Percentiles rank a stretch among this genome's conserved stretches.
Evolutionary conservation across 306 rosid species (phyloP).

Genomic region (Astragalus glycyphyllos): DNA sequence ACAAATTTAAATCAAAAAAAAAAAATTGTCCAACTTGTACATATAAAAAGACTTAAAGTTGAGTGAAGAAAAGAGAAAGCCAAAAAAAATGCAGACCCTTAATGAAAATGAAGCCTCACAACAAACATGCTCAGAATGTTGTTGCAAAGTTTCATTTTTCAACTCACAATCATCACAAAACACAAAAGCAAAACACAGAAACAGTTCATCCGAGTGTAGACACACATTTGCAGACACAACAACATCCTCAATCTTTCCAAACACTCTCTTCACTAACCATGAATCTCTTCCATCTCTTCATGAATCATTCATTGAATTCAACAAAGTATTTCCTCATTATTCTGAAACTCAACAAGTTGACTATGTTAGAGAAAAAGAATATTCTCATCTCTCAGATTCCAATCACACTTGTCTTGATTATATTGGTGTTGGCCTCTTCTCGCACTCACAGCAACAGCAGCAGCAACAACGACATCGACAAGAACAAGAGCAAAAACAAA

Average conservation of each 20-base stretch:
- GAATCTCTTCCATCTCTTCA: conserved; percentile 80
- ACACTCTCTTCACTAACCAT: conserved; percentile 77
- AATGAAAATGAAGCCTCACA: conserved; percentile 54
- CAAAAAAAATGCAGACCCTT: conserved; percentile 55
- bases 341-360: conserved; percentile 67
- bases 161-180: conserved; percentile 44
- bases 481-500: not conserved
- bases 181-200: conserved; percentile 46
- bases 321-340: conserved; percentile 69
- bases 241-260: conserved; percentile 73
- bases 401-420: conserved; percentile 83
- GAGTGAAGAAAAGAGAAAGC: not conserved
- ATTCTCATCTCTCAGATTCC: conserved; percentile 64
- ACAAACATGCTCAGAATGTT: conserved; percentile 56
- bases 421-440: conserved; percentile 92
- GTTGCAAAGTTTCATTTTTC: conserved; percentile 66
- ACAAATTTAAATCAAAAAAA: no score
- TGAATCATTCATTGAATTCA: conserved; percentile 72
- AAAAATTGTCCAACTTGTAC: not conserved
- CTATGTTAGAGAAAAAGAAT: conserved; percentile 68
- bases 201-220: conserved; percentile 67
- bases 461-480: conserved; percentile 52
- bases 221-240: conserved; percentile 67
- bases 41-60: conserved; percentile 22
- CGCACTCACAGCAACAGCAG: conserved; percentile 64